These are phyloP conservation scores for Melaleuca alternifolia DNA, from an alignment of 345 rosid species.

Conservation along the genomic window DNA sequence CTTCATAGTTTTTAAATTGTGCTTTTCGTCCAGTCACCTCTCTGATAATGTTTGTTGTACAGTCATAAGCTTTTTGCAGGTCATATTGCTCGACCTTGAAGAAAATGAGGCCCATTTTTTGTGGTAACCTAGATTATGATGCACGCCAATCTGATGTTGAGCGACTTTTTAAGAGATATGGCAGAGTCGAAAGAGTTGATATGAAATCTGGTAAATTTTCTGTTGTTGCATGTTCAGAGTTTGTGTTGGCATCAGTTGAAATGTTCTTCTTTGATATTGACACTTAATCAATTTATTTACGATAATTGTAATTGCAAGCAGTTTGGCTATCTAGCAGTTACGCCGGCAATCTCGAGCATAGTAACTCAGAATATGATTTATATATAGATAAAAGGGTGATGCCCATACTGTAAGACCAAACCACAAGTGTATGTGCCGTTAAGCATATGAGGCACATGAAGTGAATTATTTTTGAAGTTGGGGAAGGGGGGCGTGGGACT, in stretches of 20 bases:
- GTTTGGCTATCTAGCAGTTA: not conserved
- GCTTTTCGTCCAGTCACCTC: not conserved
- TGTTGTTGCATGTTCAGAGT: not conserved
- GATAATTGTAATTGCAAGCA: not conserved
- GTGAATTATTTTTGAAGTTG: not conserved
- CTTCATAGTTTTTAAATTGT: not conserved
- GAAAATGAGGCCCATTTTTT: slow-evolving; percentile 78
- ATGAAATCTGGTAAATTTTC: slow-evolving; percentile 83
- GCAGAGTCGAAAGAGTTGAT: slow-evolving; percentile 84
- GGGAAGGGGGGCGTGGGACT: not conserved
- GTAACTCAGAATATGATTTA: not conserved
- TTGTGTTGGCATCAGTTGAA: not conserved
- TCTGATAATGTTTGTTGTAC: not conserved
- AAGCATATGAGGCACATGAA: not conserved
- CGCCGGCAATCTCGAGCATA: not conserved
- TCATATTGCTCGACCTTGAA: not conserved
- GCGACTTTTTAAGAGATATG: slow-evolving; percentile 74
- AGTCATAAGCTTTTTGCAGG: not conserved
- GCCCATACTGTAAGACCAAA: not conserved
- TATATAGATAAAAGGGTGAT: not conserved
- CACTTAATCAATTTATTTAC: not conserved
- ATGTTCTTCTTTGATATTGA: not conserved
- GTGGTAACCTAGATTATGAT: slow-evolving; percentile 92
- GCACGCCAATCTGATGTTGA: slow-evolving; percentile 82
- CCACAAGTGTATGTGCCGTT: not conserved